Evolutionary conservation across 441 rosid genomes (phyloP), one percentile per base, ranked within the genome.

Genomic region (Arabidopsis hybrid): DNA sequence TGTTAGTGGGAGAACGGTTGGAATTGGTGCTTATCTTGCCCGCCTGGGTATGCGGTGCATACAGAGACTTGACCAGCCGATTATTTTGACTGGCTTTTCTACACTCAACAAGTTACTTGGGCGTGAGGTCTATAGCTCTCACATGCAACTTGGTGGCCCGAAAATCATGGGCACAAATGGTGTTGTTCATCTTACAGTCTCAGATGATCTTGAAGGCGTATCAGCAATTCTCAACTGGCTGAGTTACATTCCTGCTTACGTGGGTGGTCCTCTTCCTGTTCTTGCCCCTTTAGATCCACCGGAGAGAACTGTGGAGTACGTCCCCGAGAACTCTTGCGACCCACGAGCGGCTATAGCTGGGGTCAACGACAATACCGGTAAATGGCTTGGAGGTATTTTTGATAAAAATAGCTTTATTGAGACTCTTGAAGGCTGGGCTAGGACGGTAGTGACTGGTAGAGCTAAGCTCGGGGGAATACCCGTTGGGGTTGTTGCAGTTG

Each of bases 81-180:
- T 96, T 75, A 93, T 96, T 79, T 85, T 96, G 81, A 93, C 99
- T 4, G 99, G 99, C 47, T 96, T 96, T 87, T 92, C 99, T 46
- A 97, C 99, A 13, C 79, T 96, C 73, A 96, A 96, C 86, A 96
- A 96, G 82, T 93, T 96, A 69, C 99, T 96, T 52, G 99, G 99
- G 52, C 95, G 99, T 40, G 99, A 96, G 81, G 99, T 96, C 34
- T 96, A 96, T 83, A 96, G 99, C 83, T 96, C 99, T 70, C 99
- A 96, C 83, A 96, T 96, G 99, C 99, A 96, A 84, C 99, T 96
- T 65, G 99, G 99, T 69, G 99, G 99, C 40, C 99, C 99, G 3
- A 96, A 96, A 85, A 91, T 96, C 76, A 96, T 96, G 99, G 98
- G 97, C 46, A 96, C 98, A 55, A 96, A 96, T 77, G 99, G 99